These are phyloP conservation scores for Pseudophaeomoniella oleicola DNA, from an alignment of 2,329 filamentous ascomycete species.

Conservation along the genomic window DNA sequence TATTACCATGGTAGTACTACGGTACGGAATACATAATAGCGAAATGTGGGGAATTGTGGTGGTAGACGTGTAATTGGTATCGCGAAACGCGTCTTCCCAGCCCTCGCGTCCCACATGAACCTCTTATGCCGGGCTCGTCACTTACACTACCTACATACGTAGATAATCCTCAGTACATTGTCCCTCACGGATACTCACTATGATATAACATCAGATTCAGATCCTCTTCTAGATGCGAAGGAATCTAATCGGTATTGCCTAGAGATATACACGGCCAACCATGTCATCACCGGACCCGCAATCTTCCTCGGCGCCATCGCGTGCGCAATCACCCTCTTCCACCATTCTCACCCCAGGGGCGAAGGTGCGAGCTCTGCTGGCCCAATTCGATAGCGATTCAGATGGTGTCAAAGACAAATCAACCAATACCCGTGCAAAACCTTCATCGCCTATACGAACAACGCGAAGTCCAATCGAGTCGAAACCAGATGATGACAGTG, in stretches of 20 bases:
- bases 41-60: too few species aligned
- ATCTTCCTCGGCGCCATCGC: background rate
- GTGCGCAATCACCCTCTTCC: background rate
- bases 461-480: conserved; percentile 4
- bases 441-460: background rate
- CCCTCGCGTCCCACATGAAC: too few species aligned
- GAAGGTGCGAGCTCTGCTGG: conserved; percentile 35
- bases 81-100: too few species aligned
- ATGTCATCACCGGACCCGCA: background rate
- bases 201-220: background rate
- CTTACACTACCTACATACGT: too few species aligned
- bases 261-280: background rate
- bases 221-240: background rate
- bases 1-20: too few species aligned
- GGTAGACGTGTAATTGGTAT: too few species aligned
- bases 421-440: background rate
- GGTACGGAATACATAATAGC: too few species aligned
- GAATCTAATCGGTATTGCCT: background rate
- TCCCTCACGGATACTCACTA: background rate
- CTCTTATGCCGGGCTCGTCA: too few species aligned
- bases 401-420: conserved; percentile 28
- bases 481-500: background rate
- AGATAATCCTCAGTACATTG: too few species aligned
- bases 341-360: conserved; percentile 16
- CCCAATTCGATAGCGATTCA: conserved; percentile 31